Evolutionary conservation across 1,284 basidiomycete genomes (phyloP), one percentile per base, ranked within the genome.

Genomic region (Trichosporon coremiiforme): DNA sequence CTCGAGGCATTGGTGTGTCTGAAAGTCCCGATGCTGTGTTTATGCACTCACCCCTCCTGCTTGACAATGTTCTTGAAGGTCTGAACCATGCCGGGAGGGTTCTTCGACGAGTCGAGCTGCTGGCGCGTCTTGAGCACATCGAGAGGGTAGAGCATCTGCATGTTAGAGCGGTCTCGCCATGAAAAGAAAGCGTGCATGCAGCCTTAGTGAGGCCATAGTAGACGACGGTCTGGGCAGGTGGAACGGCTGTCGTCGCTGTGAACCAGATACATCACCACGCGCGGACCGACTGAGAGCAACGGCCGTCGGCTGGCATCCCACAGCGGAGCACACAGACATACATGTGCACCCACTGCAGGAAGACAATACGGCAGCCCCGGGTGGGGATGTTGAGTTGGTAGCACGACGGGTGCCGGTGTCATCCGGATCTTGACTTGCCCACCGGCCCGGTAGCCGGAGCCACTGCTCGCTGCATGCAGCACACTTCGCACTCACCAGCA

Each of bases 51-150:
- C 83, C 92, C 92, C 82, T 92, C 91, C 72, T 87, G 85, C 73
- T 90, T 88, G 55, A 88, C 86, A 47, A 90, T 83, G 31, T 87
- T 88, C 81, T 90, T 91, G 76, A 94, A 85, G 29, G 85, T 86
- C 41, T 89, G 85, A 13, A 98, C 84, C 80, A 98, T 89, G n/a
- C 94, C 90, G 68, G 88, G 85, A 66, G 87, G 85, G 47, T 87
- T 85, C 83, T 92, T 93, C 17, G 91, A 91, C 6, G 90, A 91
- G 82, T 94, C 92, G 31, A 99, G 87, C 83, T 99, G 97, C 90
- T 98, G 95, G 38, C 96, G 92, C 12, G 96, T 99, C 86, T 99
- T 99, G 83, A 98, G 92, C 69, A 82, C 77, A 71, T 79, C 76
- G 69, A 81, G 67, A 45, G 79, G 71, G 70, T 79, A 83, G 9